Base-by-base conservation (phyloP, 1,284 basidiomycete species). In the Puccinia horiana region DNA sequence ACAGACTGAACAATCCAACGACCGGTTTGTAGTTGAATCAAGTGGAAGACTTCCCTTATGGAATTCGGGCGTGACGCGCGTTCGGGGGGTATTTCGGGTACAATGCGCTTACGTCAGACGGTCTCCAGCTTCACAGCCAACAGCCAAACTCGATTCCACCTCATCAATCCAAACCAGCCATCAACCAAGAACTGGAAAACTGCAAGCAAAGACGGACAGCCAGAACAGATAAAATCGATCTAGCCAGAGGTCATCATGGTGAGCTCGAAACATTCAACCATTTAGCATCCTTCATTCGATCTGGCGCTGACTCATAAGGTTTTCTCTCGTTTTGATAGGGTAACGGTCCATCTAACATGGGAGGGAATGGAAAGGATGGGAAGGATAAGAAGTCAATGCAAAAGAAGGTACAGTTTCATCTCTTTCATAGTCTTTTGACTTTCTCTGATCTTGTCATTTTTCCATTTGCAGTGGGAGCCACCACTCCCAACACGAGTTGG, bases 401-500 rank as follows among this genome's bases (percentile, higher is more conserved):
- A 49, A 82, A 82, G 63, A 82, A 82, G 61, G 80, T 81, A 16
- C 12, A 23, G 37, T 29, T 12, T 42, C 49, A 29, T n/a, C 35
- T 32, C 2, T 26, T 29, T 29, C 12, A n/a, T 18, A 29, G 52
- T 26, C 32, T 37, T 47, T n/a, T 47, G 16, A 65, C 26, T 65
- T 61, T 37, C n/a, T 63, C 58, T 76, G 9, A 76, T 63, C 2
- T n/a, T 65, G 40, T 9, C 2, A 20, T 72, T 63, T 73, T 29
- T 65, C n/a, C 23, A 86, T 85, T 95, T 96, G 91, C 98, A 98
- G 89, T 99, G 96, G 96, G 97, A 99, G 88, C 96, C 97, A 16
- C 97, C 97, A 84, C 91, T 98, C 76, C 96, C 97, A 16, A 98
- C 97, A 52, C 93, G 95, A 82, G 94, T 98, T 49, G 97, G 97